A percentile compares a stretch with the other conserved stretches of the same genome.
These are phyloP conservation scores for Eudorina sp. DNA, from an alignment of 139 green algal genomes.

Conservation along the genomic window DNA sequence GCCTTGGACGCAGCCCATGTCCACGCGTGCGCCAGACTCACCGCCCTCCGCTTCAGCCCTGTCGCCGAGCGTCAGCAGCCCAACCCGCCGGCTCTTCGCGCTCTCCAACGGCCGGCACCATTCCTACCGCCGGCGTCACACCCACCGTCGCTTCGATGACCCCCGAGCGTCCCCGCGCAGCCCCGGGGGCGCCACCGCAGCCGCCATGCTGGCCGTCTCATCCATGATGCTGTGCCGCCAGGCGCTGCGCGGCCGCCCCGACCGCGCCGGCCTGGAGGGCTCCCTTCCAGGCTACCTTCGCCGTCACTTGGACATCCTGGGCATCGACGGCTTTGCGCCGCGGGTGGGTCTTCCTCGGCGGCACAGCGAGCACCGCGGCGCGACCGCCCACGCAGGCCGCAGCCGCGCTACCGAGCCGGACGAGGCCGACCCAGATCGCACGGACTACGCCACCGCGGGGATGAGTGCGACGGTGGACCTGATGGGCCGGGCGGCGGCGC, in stretches of 20 bases:
- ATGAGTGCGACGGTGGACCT: neutral
- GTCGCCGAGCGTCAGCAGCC: neutral
- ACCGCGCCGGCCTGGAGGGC: neutral
- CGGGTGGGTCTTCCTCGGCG: neutral
- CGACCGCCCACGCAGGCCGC: neutral
- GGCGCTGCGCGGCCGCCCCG: neutral
- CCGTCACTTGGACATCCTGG: neutral
- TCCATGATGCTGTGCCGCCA: neutral
- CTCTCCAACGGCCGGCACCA: neutral
- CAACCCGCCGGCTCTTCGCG: neutral
- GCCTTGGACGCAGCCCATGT: neutral
- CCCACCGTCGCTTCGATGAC: neutral
- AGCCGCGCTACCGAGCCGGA: neutral
- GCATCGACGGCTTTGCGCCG: neutral
- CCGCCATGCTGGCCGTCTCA: neutral
- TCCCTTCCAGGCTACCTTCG: neutral
- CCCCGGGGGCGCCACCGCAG: neutral
- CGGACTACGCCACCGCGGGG: neutral
- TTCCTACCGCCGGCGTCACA: neutral
- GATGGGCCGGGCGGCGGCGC: neutral
- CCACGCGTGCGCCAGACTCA: neutral
- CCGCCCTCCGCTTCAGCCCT: too few relatives aligned
- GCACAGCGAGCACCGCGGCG: neutral
- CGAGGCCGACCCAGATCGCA: constrained; percentile 15
- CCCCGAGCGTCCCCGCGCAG: neutral